Percentiles rank a stretch among this genome's conserved stretches.
These are phyloP conservation scores for Malassezia caprae DNA, from an alignment of 1,284 basidiomycete species.

Conservation along the genomic window DNA sequence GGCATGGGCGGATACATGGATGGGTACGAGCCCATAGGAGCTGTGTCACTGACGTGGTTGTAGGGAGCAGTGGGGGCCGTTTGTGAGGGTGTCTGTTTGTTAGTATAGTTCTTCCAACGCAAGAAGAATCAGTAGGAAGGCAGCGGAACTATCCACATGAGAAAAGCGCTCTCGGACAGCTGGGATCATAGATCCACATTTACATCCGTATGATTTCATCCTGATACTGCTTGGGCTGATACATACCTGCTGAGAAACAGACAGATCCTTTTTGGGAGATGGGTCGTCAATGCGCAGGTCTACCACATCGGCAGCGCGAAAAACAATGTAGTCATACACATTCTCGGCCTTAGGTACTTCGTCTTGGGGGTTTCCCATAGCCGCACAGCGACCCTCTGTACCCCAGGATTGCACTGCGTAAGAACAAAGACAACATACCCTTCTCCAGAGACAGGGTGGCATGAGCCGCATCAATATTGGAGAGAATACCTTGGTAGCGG, in stretches of 20 bases:
- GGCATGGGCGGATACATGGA: slow-evolving; percentile 5
- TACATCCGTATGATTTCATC: slow-evolving; percentile 58
- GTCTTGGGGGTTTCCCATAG: slow-evolving; percentile 51
- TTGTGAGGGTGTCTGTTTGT: neutral
- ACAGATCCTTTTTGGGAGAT: slow-evolving; percentile 23
- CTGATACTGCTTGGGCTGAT: slow-evolving; percentile 1
- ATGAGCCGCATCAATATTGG: slow-evolving; percentile 68
- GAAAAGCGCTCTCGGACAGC: slow-evolving; percentile 60
- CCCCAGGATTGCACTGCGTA: slow-evolving; percentile 71
- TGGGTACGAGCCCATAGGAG: neutral
- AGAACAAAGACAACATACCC: slow-evolving; percentile 53
- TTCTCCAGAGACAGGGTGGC: slow-evolving; percentile 78
- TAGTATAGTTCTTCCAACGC: slow-evolving; percentile 2
- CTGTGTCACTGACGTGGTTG: neutral
- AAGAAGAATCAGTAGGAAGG: slow-evolving; percentile 59
- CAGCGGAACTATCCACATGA: slow-evolving; percentile 64
- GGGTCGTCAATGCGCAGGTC: slow-evolving; percentile 50
- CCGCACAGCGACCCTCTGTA: slow-evolving; percentile 62
- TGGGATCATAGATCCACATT: slow-evolving; percentile 53
- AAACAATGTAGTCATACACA: slow-evolving; percentile 54
- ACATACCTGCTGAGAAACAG: slow-evolving; percentile 3
- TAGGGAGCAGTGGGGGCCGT: neutral
- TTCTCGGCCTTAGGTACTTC: slow-evolving; percentile 48
- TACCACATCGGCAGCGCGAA: slow-evolving; percentile 49
- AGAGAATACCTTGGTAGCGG: slow-evolving; percentile 73